Conservation (phyloP, 106 monocot species). For the Agapanthus africanus region DNA sequence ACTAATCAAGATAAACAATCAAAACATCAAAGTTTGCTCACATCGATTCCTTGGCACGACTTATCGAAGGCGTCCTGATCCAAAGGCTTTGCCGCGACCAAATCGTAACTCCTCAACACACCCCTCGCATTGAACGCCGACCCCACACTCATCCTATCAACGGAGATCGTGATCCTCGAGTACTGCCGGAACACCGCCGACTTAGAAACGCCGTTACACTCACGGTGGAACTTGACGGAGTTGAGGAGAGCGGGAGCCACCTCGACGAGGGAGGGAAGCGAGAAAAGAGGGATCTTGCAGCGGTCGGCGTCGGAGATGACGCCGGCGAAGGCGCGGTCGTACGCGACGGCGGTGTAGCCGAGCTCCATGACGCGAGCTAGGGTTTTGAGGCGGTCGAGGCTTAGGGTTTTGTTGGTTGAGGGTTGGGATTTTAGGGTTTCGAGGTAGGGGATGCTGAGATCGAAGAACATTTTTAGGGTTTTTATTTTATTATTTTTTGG, state of each 20-base stretch:
- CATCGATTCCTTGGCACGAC: constrained; percentile 71
- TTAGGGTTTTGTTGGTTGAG: constrained; percentile 8
- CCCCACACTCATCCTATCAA: constrained; percentile 13
- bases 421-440: constrained; percentile 16
- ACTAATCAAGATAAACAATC: background rate
- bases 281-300: constrained; percentile 43
- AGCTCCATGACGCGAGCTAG: constrained; percentile 60
- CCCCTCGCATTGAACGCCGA: constrained; percentile 33
- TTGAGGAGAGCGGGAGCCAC: constrained; percentile 33
- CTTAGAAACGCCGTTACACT: constrained; percentile 25
- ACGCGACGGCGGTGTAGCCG: constrained; percentile 73
- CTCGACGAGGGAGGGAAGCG: constrained; percentile 40
- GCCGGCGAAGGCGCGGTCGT: constrained; percentile 56
- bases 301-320: constrained; percentile 59
- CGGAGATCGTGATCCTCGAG: constrained; percentile 37
- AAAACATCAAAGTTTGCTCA: constrained; percentile 7
- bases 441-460: constrained; percentile 62
- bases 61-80: constrained; percentile 64
- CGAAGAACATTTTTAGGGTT: constrained; percentile 63
- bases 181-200: constrained; percentile 47
- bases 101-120: constrained; percentile 56
- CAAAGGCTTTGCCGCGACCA: constrained; percentile 56
- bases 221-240: constrained; percentile 36
- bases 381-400: constrained; percentile 26
- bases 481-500: background rate